Percentiles rank a stretch among this genome's conserved stretches.
These are phyloP conservation scores for Saposhnikovia divaricata DNA, from an alignment of 129 eudicot genomes.

Conservation along the genomic window DNA sequence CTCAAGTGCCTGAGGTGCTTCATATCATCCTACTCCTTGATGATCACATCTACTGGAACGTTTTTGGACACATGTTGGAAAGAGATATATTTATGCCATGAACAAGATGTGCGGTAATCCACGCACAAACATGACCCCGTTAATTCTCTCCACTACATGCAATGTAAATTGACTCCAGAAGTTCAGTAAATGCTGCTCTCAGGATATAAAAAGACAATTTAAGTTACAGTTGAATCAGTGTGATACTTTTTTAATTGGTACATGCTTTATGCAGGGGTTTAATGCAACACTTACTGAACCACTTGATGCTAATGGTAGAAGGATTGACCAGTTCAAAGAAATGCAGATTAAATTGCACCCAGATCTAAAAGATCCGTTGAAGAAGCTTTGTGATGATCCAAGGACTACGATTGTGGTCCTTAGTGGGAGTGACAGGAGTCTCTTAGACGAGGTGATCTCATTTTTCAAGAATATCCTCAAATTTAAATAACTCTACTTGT, in stretches of 20 bases:
- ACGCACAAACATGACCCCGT: background rate
- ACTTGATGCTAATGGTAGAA: conserved; percentile 52
- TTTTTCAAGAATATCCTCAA: conserved; percentile 9
- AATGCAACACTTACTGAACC: conserved; percentile 84
- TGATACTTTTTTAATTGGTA: background rate
- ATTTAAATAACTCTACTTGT: conserved; percentile 3
- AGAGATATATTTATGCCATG: background rate
- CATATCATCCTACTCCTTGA: background rate
- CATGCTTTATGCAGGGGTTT: conserved; percentile 52
- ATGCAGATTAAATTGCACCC: conserved; percentile 77
- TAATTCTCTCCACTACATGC: background rate
- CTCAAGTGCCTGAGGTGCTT: background rate
- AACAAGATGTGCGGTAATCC: background rate
- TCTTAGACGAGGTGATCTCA: conserved; percentile 52
- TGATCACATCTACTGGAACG: background rate
- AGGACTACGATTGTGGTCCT: conserved; percentile 40
- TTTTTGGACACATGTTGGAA: background rate
- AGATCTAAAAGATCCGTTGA: conserved; percentile 48
- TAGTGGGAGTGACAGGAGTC: conserved; percentile 65
- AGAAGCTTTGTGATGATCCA: conserved; percentile 57
- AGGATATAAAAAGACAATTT: background rate
- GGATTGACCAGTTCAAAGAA: conserved; percentile 75
- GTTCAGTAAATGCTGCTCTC: background rate
- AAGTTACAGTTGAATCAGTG: background rate
- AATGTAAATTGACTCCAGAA: background rate